Base-by-base conservation (phyloP, 495 filamentous ascomycete species). In the Articulospora tetracladia region DNA sequence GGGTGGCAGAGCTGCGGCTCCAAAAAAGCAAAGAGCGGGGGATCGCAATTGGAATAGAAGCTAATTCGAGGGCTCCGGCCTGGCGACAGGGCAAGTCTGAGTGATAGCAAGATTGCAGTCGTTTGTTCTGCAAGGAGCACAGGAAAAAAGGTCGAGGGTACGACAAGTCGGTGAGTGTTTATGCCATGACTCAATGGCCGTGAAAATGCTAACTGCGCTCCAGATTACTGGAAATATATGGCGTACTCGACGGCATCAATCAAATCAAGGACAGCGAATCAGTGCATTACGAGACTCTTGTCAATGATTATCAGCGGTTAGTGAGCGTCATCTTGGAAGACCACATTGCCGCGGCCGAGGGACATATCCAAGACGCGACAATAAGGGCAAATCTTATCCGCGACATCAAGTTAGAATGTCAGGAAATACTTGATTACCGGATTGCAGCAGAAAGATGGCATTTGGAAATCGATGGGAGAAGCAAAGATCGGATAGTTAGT, bases 111-210 rank as follows among this genome's bases (percentile, higher is more conserved):
- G 68, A 84, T 96, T 58, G 93, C 88, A 34, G 86, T 97, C 41
- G 91, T 98, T 25, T 97, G 94, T 68, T 98, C 94, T 44, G 94
- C 94, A 22, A 76, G 92, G 70, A 96, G 91, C 71, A 93, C 88
- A 56, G 88, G 87, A 58, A 93, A 90, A 66, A 98, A 98, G 72
- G 83, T 82, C 27, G 90, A 93, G 58, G 93, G 93, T 53, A 97
- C 94, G 48, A 98, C 94, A 46, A 98, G 94, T 77, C 84, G 91
- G 91, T 95, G 77, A 84, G 88, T 79, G 74, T 28, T 34, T 30
- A 13, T 56, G 24, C 39, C 32, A 17, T 25, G 50, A 36, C n/a
- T 39, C 53, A 36, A 41, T 36, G n/a, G 53, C 28, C n/a, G 20
- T n/a, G 47, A 50, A 17, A 25, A 30, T 49, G 46, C 19, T 24